Evolutionary conservation across 805 yeast genomes (phyloP).

Genomic region (Candida wancherniae): DNA sequence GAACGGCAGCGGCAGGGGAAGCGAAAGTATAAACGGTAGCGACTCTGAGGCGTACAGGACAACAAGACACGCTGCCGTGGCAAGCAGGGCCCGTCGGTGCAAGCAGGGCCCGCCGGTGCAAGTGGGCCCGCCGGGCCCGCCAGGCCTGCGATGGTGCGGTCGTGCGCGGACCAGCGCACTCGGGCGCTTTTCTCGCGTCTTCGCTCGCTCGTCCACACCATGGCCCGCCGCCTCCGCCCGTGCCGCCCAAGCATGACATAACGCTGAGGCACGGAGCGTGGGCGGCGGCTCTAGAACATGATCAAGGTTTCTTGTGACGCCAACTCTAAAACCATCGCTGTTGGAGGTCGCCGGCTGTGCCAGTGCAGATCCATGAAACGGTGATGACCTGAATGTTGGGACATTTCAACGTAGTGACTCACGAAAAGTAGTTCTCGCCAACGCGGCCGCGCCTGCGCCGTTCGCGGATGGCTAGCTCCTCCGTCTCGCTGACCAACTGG

Average conservation of each 20-base stretch:
- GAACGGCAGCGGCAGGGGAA: too few relatives aligned
- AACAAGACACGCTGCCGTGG: too few relatives aligned
- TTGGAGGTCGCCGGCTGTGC: conserved; percentile 80
- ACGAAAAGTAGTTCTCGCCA: conserved; percentile 37
- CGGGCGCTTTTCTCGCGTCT: conserved; percentile 2
- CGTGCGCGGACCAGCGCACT: conserved; percentile 5
- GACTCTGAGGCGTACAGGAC: too few relatives aligned
- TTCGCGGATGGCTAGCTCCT: conserved; percentile 29
- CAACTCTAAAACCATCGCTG: conserved; percentile 98
- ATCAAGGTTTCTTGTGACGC: conserved; percentile 16
- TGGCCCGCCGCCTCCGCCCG: conserved; percentile 5
- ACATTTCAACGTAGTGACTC: conserved; percentile 35
- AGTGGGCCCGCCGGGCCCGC: too few relatives aligned
- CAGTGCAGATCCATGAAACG: conserved; percentile 83
- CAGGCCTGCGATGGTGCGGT: too few relatives aligned
- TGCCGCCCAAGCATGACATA: conserved; percentile 14
- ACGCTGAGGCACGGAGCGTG: conserved; percentile 11
- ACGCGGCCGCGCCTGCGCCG: conserved; percentile 37
- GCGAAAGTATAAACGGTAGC: too few relatives aligned
- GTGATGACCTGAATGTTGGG: conserved; percentile 92
- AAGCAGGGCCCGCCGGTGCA: too few relatives aligned
- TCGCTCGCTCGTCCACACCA: neutral
- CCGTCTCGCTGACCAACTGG: conserved; percentile 25
- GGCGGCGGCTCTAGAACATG: conserved; percentile 21
- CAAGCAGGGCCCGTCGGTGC: too few relatives aligned